Evolutionary conservation across 352 stramenopile species (phyloP).

Genomic region (Blastocystis hominis): DNA sequence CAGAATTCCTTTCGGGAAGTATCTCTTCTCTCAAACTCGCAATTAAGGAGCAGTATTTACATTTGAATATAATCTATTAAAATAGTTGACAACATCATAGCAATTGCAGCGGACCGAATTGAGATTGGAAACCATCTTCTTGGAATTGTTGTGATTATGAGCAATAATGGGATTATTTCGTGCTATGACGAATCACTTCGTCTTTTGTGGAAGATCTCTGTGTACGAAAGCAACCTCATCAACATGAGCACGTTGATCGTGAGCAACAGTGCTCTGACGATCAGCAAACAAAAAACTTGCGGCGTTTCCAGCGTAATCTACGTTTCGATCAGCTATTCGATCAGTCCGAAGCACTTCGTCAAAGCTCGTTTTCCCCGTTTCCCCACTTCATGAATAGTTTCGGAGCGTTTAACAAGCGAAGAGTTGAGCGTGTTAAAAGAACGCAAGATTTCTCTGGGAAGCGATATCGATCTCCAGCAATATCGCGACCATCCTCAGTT

Average conservation of each 20-base stretch:
- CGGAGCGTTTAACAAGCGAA: neutral
- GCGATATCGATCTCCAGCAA: neutral
- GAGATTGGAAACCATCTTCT: neutral
- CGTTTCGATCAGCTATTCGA: constrained; percentile 5
- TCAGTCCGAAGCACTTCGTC: neutral
- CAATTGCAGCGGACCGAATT: neutral
- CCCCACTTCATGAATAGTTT: neutral
- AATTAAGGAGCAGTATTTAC: neutral
- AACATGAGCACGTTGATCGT: constrained; percentile 20
- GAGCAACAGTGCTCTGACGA: neutral
- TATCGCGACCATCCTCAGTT: neutral
- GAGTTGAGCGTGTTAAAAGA: neutral
- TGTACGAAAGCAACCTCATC: constrained; percentile 23
- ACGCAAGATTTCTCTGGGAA: neutral
- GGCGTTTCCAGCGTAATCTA: neutral
- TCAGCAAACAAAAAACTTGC: neutral
- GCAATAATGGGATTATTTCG: neutral
- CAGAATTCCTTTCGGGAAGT: neutral
- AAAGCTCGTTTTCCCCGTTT: neutral
- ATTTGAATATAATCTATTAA: neutral
- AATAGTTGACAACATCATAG: neutral
- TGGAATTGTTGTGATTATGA: neutral
- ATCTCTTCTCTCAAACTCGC: neutral
- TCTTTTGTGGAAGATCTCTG: constrained; percentile 4
- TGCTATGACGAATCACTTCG: neutral